phyloP scores from a whole-genome alignment of 257 asterid species.

The Solanum clarkiae region DNA sequence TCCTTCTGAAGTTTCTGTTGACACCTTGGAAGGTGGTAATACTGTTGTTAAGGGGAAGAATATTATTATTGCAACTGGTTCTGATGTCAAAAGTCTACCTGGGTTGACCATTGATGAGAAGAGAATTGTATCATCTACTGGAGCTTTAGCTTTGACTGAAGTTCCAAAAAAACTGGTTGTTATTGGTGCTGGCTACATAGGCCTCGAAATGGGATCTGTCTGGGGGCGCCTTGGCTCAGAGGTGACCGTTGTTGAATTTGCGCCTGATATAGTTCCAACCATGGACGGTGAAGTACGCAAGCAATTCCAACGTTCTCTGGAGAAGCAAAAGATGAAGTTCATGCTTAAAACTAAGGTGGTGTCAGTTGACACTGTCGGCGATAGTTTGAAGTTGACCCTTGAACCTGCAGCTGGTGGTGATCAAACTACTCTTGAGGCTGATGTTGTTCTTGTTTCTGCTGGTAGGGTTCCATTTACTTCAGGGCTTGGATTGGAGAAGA shows the following conservation, averaged over 20 bases:
- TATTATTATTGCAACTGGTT: slow-evolving; percentile 88
- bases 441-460: slow-evolving; percentile 93
- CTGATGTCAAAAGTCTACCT: slow-evolving; percentile 49
- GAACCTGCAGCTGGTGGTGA: slow-evolving; percentile 95
- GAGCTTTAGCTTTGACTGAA: slow-evolving; percentile 52
- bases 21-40: slow-evolving; percentile 66
- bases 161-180: slow-evolving; percentile 77
- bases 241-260: slow-evolving; percentile 89
- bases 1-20: slow-evolving; percentile 83
- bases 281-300: slow-evolving; percentile 89
- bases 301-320: slow-evolving; percentile 85
- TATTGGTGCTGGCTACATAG: slow-evolving; percentile 97
- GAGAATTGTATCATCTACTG: slow-evolving; percentile 39
- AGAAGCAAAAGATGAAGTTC: slow-evolving; percentile 96
- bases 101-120: slow-evolving; percentile 37
- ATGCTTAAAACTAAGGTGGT: slow-evolving; percentile 90
- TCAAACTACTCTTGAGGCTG: slow-evolving; percentile 75
- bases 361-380: slow-evolving; percentile 66
- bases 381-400: slow-evolving; percentile 60
- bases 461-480: slow-evolving; percentile 81
- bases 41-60: slow-evolving; percentile 86
- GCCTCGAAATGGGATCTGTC: slow-evolving; percentile 98
- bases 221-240: slow-evolving; percentile 97
- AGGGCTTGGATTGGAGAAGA: slow-evolving; percentile 73
- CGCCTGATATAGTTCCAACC: slow-evolving; percentile 75